phyloP scores from a whole-genome alignment of 2,329 filamentous ascomycete species.

The Arthrobotrys musiformis region DNA sequence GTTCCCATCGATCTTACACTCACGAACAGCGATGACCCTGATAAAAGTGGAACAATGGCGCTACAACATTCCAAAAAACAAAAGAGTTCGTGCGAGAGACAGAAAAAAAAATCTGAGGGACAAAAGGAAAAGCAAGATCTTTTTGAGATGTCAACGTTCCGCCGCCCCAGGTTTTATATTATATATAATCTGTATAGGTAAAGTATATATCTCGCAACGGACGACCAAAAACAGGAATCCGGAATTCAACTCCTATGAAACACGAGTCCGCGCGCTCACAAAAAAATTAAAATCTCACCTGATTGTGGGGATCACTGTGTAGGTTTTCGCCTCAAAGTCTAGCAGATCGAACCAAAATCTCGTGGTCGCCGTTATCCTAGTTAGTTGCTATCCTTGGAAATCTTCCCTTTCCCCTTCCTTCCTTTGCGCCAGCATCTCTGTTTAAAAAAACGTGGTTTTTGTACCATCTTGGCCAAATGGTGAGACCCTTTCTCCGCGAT shows the following conservation, averaged over 20 bases:
- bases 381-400: conserved; percentile 4
- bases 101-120: background rate
- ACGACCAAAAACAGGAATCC: conserved; percentile 13
- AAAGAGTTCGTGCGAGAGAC: conserved; percentile 8
- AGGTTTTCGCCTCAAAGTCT: conserved; percentile 16
- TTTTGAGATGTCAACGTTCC: conserved; percentile 2
- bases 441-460: conserved; percentile 25
- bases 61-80: background rate
- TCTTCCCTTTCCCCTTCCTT: background rate
- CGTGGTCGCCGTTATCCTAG: conserved; percentile 9
- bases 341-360: conserved; percentile 3
- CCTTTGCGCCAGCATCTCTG: no score
- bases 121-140: conserved; percentile 14
- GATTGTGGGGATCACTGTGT: conserved; percentile 13
- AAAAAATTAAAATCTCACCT: conserved; percentile 42
- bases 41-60: conserved; percentile 5
- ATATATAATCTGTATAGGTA: no score
- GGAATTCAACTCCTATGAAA: background rate
- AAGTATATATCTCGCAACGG: conserved; percentile 11
- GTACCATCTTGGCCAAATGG: conserved; percentile 18
- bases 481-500: conserved; percentile 12
- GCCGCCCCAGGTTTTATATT: conserved; percentile 13
- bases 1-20: conserved; percentile 19
- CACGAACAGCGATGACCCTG: conserved; percentile 35
- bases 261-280: background rate